A percentile compares a stretch with the other conserved stretches of the same genome.
Conservation (phyloP, 192 early-diverging fungal species). For the Martensiomyces pterosporus region DNA sequence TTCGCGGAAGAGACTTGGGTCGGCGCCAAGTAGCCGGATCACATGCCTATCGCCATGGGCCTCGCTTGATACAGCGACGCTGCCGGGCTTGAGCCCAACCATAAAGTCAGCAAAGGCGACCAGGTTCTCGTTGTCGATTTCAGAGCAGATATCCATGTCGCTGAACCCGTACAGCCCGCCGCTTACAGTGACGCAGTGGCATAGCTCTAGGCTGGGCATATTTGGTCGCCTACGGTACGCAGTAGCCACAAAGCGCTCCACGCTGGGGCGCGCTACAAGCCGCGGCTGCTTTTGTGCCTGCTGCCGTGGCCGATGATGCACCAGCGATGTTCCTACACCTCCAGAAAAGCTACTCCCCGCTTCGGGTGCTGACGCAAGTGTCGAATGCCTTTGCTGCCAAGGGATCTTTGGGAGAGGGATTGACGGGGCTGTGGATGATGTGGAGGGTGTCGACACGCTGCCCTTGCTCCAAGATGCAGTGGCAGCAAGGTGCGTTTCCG, state of each 20-base stretch:
- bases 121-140: neutral
- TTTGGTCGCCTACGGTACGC: conserved; percentile 3
- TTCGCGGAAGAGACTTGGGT: neutral
- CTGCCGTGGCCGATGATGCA: conserved; percentile 8
- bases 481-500: too few species aligned
- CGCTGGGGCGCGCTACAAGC: conserved; percentile 7
- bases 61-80: neutral
- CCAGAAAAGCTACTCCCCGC: too few species aligned
- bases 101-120: neutral
- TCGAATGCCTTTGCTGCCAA: too few species aligned
- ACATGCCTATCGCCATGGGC: neutral
- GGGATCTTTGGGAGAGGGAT: too few species aligned
- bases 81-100: neutral
- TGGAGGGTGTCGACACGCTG: neutral
- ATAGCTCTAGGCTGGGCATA: neutral
- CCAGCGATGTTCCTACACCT: conserved; percentile 18
- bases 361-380: too few species aligned
- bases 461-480: too few species aligned
- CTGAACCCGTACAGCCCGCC: conserved; percentile 3
- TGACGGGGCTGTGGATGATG: conserved; percentile 1
- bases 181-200: conserved; percentile 2
- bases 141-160: conserved; percentile 1
- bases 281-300: too few species aligned
- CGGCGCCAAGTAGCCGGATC: neutral
- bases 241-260: conserved; percentile 3